Base-by-base conservation (phyloP, 371 early-diverging fungal species). In the Mortierella sp. region DNA sequence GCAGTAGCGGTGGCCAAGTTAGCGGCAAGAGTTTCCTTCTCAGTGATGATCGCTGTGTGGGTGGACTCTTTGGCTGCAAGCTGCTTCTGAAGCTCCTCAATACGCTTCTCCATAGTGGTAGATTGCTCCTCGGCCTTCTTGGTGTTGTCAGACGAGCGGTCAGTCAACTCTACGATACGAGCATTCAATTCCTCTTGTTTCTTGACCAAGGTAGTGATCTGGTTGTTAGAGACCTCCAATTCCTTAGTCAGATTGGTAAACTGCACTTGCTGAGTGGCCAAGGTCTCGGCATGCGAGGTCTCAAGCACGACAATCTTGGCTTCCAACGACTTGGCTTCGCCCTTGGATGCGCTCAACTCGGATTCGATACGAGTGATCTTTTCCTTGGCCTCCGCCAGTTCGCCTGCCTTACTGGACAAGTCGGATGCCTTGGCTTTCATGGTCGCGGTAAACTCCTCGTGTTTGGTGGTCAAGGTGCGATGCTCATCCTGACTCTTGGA, bases 171-270 rank as follows among this genome's bases (percentile, higher is more conserved):
- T 19, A 38, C 48, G 39, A 74, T 74, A 38, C 69, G 65, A 21
- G 61, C 52, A 28, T 53, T 68, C 43, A 68, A 31, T 16, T 68
- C 48, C 49, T 55, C 46, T 24, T 74, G 74, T 61, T 64, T 64
- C 51, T 64, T 57, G 21, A 64, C 54, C 54, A 74, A 53, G 12
- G 53, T 43, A 2, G 65, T 12, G 19, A 74, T 74, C 61, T 74
- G 69, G 54, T 39, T 52, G 61, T 68, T 74, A 26, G 74, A 74
- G n/a, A 69, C 57, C 57, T 68, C 69, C 14, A 74, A 31, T 31
- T 74, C 74, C 65, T 74, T 74, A 58, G 74, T 68, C 61, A 74
- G 46, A 26, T 56, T 53, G 21, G 45, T 65, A 57, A 74, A 68
- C 58, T 74, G 69, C 38, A 64, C 58, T 51, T 74, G 57, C 53